Base-by-base conservation (phyloP, 2,329 filamentous ascomycete species). In the Trichoderma sp. region DNA sequence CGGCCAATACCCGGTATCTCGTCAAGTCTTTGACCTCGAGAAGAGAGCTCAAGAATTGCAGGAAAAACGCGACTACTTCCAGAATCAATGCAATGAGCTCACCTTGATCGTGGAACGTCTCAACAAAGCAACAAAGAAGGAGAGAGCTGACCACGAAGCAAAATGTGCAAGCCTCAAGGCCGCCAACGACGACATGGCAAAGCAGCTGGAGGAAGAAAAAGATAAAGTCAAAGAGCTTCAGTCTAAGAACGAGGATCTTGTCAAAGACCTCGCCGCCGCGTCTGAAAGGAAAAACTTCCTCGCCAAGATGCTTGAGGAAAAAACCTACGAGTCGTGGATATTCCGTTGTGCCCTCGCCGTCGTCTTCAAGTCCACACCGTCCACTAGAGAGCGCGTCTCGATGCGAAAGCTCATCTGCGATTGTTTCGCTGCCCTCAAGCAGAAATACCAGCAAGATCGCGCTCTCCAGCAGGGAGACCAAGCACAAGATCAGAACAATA, bases 271-370 rank as follows among this genome's bases (percentile, higher is more conserved):
- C 50, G 63, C 30, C 13, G 47, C 30, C 4, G 26, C 20, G 6
- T 23, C 65, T 3, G 36, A 64, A 4, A 23, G 65, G 3, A 68
- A 47, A 1, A 3, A 53, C 2, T 3, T 8, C 3, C 20, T 66
- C 3, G 13, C 13, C 11, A 28, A 53, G 6, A 50, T 43, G 34
- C 20, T 71, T 2, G 70, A 68, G 28, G 65, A 61, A 20, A 73
- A 59, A 6, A 28, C n/a, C 0, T 17, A 32, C 11, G 69, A 73
- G 15, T 68, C 59, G 3, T 65, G 50, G n/a, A 20, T 71, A 7
- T 73, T 53, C 36, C 69, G 72, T 26, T 73, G 72, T 15, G 69
- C 72, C 26, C 9, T 36, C 1, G 23, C 47, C 6, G 64, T 50
- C 5, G 53, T 66, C 11, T 73, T 65, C 30, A 73, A 72, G 13